A percentile compares a stretch with the other conserved stretches of the same genome.
These are phyloP conservation scores for Sinapis alba DNA, from an alignment of 441 rosid genomes.

Conservation along the genomic window DNA sequence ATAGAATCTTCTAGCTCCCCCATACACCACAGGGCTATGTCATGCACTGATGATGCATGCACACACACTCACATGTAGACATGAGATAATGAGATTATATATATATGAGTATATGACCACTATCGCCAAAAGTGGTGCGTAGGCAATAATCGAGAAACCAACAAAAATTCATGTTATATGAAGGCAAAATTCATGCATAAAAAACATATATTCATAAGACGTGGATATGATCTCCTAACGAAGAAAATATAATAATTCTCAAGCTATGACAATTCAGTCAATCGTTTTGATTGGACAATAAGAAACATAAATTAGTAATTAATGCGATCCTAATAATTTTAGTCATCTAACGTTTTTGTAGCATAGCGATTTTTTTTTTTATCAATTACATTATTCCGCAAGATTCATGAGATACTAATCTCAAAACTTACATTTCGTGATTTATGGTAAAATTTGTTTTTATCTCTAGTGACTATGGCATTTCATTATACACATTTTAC, in stretches of 20 bases:
- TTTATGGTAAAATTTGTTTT: background rate
- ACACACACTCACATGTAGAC: slow-evolving; percentile 1
- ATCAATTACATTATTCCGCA: background rate
- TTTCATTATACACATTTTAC: background rate
- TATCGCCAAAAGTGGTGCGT: background rate
- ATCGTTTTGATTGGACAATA: background rate
- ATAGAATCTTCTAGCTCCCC: slow-evolving; percentile 42
- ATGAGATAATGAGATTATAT: background rate
- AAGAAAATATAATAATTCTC: background rate
- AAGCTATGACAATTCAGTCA: background rate
- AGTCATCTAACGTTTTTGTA: background rate
- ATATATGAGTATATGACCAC: background rate
- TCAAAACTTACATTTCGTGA: background rate
- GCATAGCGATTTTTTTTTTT: background rate
- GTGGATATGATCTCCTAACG: background rate
- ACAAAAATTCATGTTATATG: background rate
- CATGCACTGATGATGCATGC: slow-evolving; percentile 8
- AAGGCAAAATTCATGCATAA: background rate
- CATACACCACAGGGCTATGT: slow-evolving; percentile 23
- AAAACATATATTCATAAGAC: background rate
- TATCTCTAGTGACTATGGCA: background rate
- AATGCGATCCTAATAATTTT: background rate
- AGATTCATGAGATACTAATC: background rate
- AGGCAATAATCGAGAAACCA: background rate
- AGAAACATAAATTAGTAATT: background rate